These are phyloP conservation scores for Lentinula novae-zelandiae DNA, from an alignment of 1,284 basidiomycete genomes.

Conservation along the genomic window DNA sequence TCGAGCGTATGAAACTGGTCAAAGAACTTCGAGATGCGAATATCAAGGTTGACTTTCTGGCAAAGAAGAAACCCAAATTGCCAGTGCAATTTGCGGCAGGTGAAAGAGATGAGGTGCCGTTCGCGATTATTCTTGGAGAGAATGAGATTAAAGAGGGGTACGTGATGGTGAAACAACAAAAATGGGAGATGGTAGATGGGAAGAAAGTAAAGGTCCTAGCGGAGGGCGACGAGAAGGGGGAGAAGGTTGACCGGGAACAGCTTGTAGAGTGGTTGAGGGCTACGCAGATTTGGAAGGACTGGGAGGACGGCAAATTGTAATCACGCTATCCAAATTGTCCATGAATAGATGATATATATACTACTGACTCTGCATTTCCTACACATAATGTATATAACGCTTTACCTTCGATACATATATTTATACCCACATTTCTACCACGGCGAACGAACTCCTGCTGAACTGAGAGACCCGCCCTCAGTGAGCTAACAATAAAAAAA, in stretches of 20 bases:
- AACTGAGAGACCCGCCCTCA: slow-evolving; percentile 38
- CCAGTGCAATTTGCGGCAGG: slow-evolving; percentile 84
- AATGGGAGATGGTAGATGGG: slow-evolving; percentile 74
- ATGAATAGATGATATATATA: background rate
- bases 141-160: slow-evolving; percentile 83
- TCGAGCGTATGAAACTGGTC: slow-evolving; percentile 83
- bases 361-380: too few species aligned
- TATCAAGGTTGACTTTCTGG: slow-evolving; percentile 93
- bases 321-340: background rate
- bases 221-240: slow-evolving; percentile 62
- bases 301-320: slow-evolving; percentile 24
- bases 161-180: slow-evolving; percentile 92
- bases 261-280: slow-evolving; percentile 69
- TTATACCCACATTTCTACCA: slow-evolving; percentile 33
- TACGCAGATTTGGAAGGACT: slow-evolving; percentile 43
- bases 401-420: background rate
- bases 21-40: slow-evolving; percentile 84
- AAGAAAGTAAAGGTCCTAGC: slow-evolving; percentile 60
- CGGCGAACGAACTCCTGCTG: slow-evolving; percentile 40
- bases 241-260: slow-evolving; percentile 62
- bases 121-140: slow-evolving; percentile 86
- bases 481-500: slow-evolving; percentile 31
- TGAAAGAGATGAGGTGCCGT: slow-evolving; percentile 91
- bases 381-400: background rate
- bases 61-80: slow-evolving; percentile 91